Evolutionary conservation across 768 basidiomycete species (phyloP).

Genomic region (Pleurotus platypus): DNA sequence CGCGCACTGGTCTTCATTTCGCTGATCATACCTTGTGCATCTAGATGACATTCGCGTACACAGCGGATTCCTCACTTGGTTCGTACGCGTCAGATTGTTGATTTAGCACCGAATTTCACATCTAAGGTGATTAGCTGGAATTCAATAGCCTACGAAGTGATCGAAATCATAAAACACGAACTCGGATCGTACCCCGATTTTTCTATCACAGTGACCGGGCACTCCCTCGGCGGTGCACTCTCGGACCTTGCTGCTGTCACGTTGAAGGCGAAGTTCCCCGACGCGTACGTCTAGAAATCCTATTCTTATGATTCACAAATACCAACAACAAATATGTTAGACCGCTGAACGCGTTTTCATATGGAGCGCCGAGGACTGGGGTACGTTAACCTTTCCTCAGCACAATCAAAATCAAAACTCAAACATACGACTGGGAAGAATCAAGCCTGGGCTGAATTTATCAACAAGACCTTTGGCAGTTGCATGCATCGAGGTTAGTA

Average conservation of each 20-base stretch:
- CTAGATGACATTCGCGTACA: conserved; percentile 27
- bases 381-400: conserved; percentile 22
- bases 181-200: conserved; percentile 31
- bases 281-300: conserved; percentile 16
- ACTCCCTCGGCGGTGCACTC: conserved; percentile 53
- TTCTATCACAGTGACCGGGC: conserved; percentile 43
- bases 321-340: conserved; percentile 2
- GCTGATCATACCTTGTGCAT: not conserved
- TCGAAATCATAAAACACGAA: conserved; percentile 31
- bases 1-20: not conserved
- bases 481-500: conserved; percentile 39
- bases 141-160: conserved; percentile 38
- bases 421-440: conserved; percentile 27
- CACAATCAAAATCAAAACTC: not conserved
- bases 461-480: conserved; percentile 36
- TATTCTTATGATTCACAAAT: not conserved
- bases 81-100: not conserved
- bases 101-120: not conserved
- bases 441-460: conserved; percentile 38
- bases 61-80: conserved; percentile 33
- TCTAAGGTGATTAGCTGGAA: conserved; percentile 37
- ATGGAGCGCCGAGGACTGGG: conserved; percentile 46
- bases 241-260: conserved; percentile 45
- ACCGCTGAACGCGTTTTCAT: conserved; percentile 40
- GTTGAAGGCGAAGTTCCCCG: conserved; percentile 37